Base-by-base conservation (phyloP, 768 basidiomycete genomes). In the Agaricus bisporus region DNA sequence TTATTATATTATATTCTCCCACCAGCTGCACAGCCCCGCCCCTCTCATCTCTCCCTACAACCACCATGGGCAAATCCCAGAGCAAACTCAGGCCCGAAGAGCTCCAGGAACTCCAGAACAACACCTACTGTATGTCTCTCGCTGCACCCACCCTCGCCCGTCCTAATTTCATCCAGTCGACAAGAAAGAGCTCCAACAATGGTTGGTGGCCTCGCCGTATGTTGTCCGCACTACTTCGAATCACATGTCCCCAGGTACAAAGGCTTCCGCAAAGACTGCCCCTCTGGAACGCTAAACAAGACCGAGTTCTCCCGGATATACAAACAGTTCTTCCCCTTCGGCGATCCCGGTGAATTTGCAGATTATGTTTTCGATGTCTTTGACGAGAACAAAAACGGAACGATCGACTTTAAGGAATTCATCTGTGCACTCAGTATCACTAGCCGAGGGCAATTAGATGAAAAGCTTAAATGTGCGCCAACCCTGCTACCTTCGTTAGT, bases 321-420 rank as follows among this genome's bases (percentile, higher is more conserved):
- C 81, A 93, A 94, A 67, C 97, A 98, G 70, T 99, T 99, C 87
- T 99, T 99, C 78, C 97, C 97, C 22, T 99, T 99, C 64, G 97
- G 97, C 58, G 95, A 99, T 69, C 95, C 97, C 7, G 83, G 76
- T 55, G 89, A 95, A 67, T 99, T 99, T 65, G 94, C 97, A 37
- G 91, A 98, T 70, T 95, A 95, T 63, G 95, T 99, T 64, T 99
- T 99, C 79, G 94, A 97, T 64, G 95, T 98, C 55, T 95, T 94
- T 67, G 92, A 95, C 67, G 85, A 86, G 64, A 91, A 95, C 76
- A 86, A 88, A 79, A 95, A 91, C 70, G 92, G 91, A 52, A 92
- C 89, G 25, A 99, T 99, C 72, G 97, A 99, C 74, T 99, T 99
- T 72, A 95, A 95, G 63, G 95, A 98, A 74, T 99, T 99, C 73